Percentiles rank a stretch among this genome's conserved stretches.
phyloP scores from a whole-genome alignment of 352 stramenopile species.

The Globisporangium mamillatum region DNA sequence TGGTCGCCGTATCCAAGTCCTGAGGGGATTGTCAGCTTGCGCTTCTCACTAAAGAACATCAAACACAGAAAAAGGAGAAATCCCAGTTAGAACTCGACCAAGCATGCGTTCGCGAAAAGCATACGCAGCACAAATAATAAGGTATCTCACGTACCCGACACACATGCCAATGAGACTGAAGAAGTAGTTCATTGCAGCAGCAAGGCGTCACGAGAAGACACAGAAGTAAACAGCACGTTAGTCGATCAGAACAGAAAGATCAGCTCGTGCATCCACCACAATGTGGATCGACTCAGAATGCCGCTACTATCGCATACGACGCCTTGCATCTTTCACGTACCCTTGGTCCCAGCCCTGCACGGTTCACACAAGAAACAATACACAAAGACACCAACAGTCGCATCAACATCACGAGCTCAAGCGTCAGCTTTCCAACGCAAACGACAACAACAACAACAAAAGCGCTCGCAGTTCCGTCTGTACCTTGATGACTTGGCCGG shows the following conservation, averaged over 20 bases:
- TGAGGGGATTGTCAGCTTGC: conserved; percentile 81
- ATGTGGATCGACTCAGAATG: background rate
- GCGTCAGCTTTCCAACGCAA: background rate
- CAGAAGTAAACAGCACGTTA: conserved; percentile 13
- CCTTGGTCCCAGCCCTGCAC: conserved; percentile 73
- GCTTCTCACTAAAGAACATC: conserved; percentile 66
- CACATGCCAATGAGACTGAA: conserved; percentile 84
- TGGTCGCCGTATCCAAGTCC: conserved; percentile 93
- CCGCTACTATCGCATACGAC: background rate
- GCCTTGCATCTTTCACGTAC: conserved; percentile 23
- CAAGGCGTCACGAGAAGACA: conserved; percentile 2
- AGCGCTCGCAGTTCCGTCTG: background rate
- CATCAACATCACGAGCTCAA: conserved; percentile 11
- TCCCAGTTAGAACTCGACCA: background rate
- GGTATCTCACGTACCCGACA: conserved; percentile 49
- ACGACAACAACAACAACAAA: background rate
- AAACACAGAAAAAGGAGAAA: background rate
- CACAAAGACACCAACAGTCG: background rate
- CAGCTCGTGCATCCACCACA: background rate
- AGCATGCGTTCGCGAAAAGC: background rate
- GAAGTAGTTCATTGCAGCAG: background rate
- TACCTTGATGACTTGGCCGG: conserved; percentile 94
- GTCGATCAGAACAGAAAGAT: background rate
- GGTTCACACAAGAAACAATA: conserved; percentile 6
- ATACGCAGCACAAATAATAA: background rate